phyloP scores from a whole-genome alignment of 306 rosid species.

The Cyamopsis tetragonoloba region DNA sequence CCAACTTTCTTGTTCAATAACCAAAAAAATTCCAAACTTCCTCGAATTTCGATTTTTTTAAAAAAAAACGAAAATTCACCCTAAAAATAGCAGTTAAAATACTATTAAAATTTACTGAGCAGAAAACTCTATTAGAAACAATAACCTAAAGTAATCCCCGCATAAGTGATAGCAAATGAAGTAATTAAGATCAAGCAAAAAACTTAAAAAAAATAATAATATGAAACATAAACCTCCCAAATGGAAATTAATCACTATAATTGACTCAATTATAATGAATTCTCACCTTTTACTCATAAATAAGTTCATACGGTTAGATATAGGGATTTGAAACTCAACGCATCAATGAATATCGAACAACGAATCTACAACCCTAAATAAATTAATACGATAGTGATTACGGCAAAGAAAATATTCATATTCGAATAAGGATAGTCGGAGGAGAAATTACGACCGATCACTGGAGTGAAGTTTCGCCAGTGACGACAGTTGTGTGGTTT shows the following conservation, averaged over 20 bases:
- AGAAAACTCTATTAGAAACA: slow-evolving; percentile 10
- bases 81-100: not conserved
- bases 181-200: slow-evolving; percentile 11
- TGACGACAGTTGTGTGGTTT: slow-evolving; percentile 26
- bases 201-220: not conserved
- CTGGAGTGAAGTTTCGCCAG: slow-evolving; percentile 34
- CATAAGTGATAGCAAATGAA: slow-evolving; percentile 17
- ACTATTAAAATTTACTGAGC: not conserved
- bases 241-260: slow-evolving; percentile 4
- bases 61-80: not conserved
- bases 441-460: not conserved
- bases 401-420: not conserved
- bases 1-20: slow-evolving; percentile 13
- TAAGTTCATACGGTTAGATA: not conserved
- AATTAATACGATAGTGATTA: not conserved
- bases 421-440: slow-evolving; percentile 1
- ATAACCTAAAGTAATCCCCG: not conserved
- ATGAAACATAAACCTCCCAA: not conserved
- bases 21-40: not conserved
- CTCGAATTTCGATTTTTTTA: not conserved
- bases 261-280: not conserved
- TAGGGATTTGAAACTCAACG: slow-evolving; percentile 10
- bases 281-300: slow-evolving; percentile 27
- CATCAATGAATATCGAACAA: slow-evolving; percentile 12
- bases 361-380: slow-evolving; percentile 12